These are phyloP conservation scores for Tuber indicum DNA, from an alignment of 495 filamentous ascomycete species.

Conservation along the genomic window DNA sequence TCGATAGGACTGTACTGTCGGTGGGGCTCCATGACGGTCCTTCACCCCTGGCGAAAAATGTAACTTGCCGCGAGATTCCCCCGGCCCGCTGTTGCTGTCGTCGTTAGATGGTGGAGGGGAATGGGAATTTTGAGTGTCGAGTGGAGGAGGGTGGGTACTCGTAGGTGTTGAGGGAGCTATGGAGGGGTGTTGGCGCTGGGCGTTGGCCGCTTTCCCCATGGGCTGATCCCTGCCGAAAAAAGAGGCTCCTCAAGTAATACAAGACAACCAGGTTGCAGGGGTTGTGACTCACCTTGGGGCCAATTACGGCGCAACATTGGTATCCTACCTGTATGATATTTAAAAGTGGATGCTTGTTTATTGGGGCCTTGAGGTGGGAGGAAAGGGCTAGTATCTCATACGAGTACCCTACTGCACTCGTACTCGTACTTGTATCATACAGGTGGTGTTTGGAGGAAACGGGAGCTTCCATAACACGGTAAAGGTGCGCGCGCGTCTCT, in stretches of 20 bases:
- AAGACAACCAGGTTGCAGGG: neutral
- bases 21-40: neutral
- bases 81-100: neutral
- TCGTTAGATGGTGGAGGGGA: neutral
- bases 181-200: neutral
- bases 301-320: neutral
- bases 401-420: no score
- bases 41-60: neutral
- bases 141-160: neutral
- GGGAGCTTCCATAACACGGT: neutral
- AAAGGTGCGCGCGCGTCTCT: neutral
- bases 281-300: neutral
- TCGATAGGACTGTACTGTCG: constrained; percentile 4
- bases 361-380: neutral
- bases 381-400: neutral
- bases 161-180: neutral
- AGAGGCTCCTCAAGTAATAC: neutral
- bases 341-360: neutral
- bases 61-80: neutral
- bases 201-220: neutral
- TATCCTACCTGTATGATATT: neutral
- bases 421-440: no score
- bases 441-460: neutral
- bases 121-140: neutral
- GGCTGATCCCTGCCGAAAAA: neutral